Evolutionary conservation across 305 asterid species (phyloP).

Genomic region (Galium porrigens): DNA sequence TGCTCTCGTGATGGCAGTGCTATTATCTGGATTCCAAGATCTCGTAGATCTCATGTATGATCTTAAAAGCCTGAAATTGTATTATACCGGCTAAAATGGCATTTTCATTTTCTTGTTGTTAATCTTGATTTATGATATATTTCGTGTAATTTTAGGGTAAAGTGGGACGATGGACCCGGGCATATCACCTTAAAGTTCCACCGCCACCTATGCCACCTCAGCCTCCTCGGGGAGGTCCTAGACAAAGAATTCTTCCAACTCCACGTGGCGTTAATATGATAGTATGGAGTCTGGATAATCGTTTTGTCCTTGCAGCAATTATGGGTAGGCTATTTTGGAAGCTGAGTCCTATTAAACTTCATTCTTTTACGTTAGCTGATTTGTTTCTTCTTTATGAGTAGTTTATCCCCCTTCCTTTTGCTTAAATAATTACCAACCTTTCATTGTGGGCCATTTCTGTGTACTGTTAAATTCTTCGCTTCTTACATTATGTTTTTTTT

Average conservation of each 20-base stretch:
- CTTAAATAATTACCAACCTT: not conserved
- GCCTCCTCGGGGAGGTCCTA: constrained; percentile 96
- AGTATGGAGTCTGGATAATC: constrained; percentile 92
- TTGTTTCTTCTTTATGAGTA: not conserved
- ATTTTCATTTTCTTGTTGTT: not conserved
- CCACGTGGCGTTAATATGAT: constrained; percentile 99
- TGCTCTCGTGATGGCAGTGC: constrained; percentile 99
- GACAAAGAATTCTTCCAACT: constrained; percentile 90
- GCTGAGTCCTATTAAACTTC: not conserved
- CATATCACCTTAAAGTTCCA: constrained; percentile 98
- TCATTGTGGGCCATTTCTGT: not conserved
- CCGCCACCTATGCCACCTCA: constrained; percentile 94
- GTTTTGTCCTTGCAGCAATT: constrained; percentile 98
- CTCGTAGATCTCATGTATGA: constrained; percentile 65
- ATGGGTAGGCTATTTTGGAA: constrained; percentile 45
- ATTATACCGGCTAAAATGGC: no score
- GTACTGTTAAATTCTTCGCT: not conserved
- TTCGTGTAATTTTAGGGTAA: constrained; percentile 35
- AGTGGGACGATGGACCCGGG: constrained; percentile 81
- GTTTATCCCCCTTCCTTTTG: not conserved
- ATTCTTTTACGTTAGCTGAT: not conserved
- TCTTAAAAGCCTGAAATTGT: not conserved
- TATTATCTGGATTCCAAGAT: constrained; percentile 84
- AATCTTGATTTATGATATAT: not conserved
- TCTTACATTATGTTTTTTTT: not conserved